Percentiles rank a stretch among this genome's conserved stretches.
phyloP scores from a whole-genome alignment of 345 rosid species.

The Boechera retrofracta region DNA sequence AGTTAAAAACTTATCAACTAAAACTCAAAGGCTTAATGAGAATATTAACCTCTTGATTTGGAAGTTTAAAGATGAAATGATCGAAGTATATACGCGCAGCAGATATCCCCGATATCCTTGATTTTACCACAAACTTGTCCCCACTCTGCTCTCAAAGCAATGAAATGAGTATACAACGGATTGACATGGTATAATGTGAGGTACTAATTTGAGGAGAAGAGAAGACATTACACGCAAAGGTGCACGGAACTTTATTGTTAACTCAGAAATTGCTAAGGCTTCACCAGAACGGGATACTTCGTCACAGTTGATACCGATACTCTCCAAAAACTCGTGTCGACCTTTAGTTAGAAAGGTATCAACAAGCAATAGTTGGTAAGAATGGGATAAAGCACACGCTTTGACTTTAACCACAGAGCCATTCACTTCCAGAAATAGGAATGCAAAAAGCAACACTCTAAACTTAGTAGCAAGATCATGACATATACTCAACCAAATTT shows the following conservation, averaged over 20 bases:
- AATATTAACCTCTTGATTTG: conserved; percentile 64
- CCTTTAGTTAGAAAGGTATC: conserved; percentile 46
- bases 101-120: conserved; percentile 69
- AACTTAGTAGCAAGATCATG: neutral
- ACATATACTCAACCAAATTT: neutral
- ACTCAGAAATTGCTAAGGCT: conserved; percentile 73
- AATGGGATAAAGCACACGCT: neutral
- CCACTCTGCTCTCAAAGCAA: conserved; percentile 57
- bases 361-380: conserved; percentile 10
- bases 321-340: conserved; percentile 81
- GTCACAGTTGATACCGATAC: conserved; percentile 69
- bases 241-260: conserved; percentile 75
- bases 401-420: neutral
- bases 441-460: neutral
- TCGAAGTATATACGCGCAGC: conserved; percentile 76
- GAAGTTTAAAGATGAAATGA: conserved; percentile 73
- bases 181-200: neutral
- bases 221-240: conserved; percentile 61
- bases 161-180: conserved; percentile 18
- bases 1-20: neutral
- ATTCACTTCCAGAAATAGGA: neutral
- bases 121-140: conserved; percentile 65
- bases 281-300: conserved; percentile 73
- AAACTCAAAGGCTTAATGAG: neutral
- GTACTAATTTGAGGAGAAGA: neutral